These are phyloP conservation scores for Diaporthe vexans DNA, from an alignment of 2,329 filamentous ascomycete genomes.

Conservation along the genomic window DNA sequence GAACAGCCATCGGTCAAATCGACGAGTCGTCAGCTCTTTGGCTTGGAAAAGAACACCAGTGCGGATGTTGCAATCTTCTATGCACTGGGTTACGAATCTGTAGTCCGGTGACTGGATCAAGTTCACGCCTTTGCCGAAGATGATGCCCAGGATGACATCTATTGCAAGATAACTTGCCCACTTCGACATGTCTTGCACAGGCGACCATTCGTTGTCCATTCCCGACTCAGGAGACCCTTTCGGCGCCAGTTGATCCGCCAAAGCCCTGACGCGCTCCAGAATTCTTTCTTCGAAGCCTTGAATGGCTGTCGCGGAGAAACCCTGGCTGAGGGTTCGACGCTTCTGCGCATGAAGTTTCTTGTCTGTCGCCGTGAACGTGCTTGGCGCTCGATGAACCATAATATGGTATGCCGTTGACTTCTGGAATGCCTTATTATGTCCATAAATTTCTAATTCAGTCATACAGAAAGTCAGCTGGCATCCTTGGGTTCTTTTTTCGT, in stretches of 20 bases:
- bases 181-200: slow-evolving; percentile 1
- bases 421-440: slow-evolving; percentile 10
- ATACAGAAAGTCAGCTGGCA: not conserved
- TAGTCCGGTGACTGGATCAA: slow-evolving; percentile 6
- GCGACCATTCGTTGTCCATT: not conserved
- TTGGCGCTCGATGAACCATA: slow-evolving; percentile 16
- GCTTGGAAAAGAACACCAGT: slow-evolving; percentile 9
- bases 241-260: slow-evolving; percentile 12
- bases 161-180: slow-evolving; percentile 18
- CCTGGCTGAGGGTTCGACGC: slow-evolving; percentile 18
- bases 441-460: not conserved
- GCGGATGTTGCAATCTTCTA: slow-evolving; percentile 26
- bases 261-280: not conserved
- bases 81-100: slow-evolving; percentile 19
- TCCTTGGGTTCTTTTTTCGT: not conserved
- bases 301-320: slow-evolving; percentile 13
- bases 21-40: slow-evolving; percentile 24
- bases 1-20: slow-evolving; percentile 16
- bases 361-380: slow-evolving; percentile 24
- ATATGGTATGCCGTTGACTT: slow-evolving; percentile 26
- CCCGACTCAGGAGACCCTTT: not conserved
- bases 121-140: slow-evolving; percentile 4
- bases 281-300: slow-evolving; percentile 19
- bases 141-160: slow-evolving; percentile 1
- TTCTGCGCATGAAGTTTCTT: slow-evolving; percentile 15